Percentiles rank a stretch among this genome's conserved stretches.
Conservation (phyloP, 1,284 basidiomycete species). For the Apiotrichum laibachii region DNA sequence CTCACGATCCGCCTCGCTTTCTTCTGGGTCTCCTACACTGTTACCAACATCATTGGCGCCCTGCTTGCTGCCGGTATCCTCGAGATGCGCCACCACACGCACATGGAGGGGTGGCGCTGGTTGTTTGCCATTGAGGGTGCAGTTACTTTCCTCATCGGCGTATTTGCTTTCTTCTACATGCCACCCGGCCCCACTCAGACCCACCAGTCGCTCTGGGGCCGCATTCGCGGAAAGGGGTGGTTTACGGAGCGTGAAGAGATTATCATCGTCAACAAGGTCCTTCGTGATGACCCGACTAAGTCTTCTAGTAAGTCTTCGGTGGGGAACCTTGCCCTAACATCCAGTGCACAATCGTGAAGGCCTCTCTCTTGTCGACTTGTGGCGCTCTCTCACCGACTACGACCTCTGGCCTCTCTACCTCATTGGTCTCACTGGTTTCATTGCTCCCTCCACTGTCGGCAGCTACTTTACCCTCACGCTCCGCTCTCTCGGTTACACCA, state of each 20-base stretch:
- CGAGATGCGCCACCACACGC: constrained; percentile 35
- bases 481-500: constrained; percentile 36
- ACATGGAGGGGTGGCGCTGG: constrained; percentile 44
- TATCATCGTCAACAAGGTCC: constrained; percentile 53
- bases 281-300: constrained; percentile 54
- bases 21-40: constrained; percentile 45
- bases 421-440: constrained; percentile 27
- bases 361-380: constrained; percentile 29
- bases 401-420: constrained; percentile 52
- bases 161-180: constrained; percentile 43
- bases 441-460: constrained; percentile 32
- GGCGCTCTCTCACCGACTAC: constrained; percentile 42
- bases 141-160: constrained; percentile 43
- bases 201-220: constrained; percentile 20
- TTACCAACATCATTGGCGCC: constrained; percentile 36
- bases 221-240: constrained; percentile 41
- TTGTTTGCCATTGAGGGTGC: constrained; percentile 42
- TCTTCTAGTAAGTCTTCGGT: constrained; percentile 4
- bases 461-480: constrained; percentile 34
- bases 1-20: constrained; percentile 35
- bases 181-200: constrained; percentile 49
- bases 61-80: constrained; percentile 47
- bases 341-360: constrained; percentile 54
- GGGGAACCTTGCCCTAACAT: neutral
- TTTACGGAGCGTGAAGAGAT: constrained; percentile 53